phyloP scores from a whole-genome alignment of 129 eudicot species.

The Solidago caesia region DNA sequence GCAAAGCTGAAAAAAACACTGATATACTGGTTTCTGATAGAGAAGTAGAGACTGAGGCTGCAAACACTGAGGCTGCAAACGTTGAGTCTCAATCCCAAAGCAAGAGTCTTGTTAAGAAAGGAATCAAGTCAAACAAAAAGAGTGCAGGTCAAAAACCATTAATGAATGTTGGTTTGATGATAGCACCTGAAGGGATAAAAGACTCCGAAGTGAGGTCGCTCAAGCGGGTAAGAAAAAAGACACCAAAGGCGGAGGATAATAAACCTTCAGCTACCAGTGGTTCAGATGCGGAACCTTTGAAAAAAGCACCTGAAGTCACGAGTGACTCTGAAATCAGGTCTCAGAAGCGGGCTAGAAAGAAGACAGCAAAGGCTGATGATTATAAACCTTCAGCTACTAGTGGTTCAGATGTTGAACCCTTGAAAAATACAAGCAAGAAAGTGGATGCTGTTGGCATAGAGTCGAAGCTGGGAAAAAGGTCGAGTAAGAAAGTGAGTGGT shows the following conservation, averaged over 20 bases:
- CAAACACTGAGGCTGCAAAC: not conserved
- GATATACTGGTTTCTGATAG: conserved; percentile 18
- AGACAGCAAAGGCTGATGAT: conserved; percentile 26
- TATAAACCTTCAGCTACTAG: conserved; percentile 21
- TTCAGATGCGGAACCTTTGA: not conserved
- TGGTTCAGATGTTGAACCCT: not conserved
- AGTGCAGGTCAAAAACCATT: not conserved
- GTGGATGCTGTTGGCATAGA: not conserved
- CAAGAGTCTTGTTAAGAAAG: conserved; percentile 15
- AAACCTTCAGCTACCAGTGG: conserved; percentile 19
- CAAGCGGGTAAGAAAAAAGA: no score
- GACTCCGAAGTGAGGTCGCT: conserved; percentile 28
- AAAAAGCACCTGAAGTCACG: conserved; percentile 11
- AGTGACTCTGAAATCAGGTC: conserved; percentile 39
- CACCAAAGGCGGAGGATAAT: conserved; percentile 26
- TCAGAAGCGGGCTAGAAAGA: conserved; percentile 39
- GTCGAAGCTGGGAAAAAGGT: not conserved
- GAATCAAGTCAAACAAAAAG: conserved; percentile 24
- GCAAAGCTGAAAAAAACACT: conserved; percentile 14
- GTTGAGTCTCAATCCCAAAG: not conserved
- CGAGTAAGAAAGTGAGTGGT: not conserved
- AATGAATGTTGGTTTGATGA: conserved; percentile 22
- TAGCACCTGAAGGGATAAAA: conserved; percentile 6
- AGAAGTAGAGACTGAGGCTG: conserved; percentile 26
- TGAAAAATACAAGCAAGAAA: not conserved